Conservation (phyloP, 371 early-diverging fungal species). For the Actinomortierella ambigua region DNA sequence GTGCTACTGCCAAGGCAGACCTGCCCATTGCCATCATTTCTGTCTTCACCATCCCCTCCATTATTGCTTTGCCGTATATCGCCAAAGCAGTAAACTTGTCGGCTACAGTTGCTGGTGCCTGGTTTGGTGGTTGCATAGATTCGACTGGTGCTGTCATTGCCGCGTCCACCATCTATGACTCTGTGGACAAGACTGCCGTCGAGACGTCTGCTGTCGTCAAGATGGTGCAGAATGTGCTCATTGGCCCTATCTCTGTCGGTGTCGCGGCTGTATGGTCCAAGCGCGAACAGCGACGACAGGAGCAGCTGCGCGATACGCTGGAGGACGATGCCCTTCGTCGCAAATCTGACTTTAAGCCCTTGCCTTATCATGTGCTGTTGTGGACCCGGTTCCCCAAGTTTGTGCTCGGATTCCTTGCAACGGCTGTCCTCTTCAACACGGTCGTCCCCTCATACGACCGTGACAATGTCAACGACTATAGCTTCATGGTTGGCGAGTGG, state of each 20-base stretch:
- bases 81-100: constrained; percentile 52
- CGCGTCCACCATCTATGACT: constrained; percentile 63
- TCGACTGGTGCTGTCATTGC: constrained; percentile 73
- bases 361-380: constrained; percentile 46
- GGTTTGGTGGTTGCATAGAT: constrained; percentile 72
- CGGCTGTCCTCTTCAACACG: constrained; percentile 64
- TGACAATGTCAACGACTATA: constrained; percentile 52
- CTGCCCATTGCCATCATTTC: constrained; percentile 71
- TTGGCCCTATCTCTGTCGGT: constrained; percentile 63
- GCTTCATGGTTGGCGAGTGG: constrained; percentile 68
- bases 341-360: constrained; percentile 25
- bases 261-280: constrained; percentile 63
- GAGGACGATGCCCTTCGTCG: constrained; percentile 19
- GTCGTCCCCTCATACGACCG: constrained; percentile 50
- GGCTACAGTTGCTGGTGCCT: constrained; percentile 60
- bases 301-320: constrained; percentile 17
- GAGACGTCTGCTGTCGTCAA: constrained; percentile 66
- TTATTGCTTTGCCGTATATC: constrained; percentile 66
- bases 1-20: constrained; percentile 59
- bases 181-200: constrained; percentile 50
- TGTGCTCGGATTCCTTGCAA: constrained; percentile 63
- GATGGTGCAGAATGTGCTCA: constrained; percentile 68
- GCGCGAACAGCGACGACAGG: constrained; percentile 51
- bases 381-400: constrained; percentile 71
- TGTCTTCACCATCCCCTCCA: constrained; percentile 68